These are phyloP conservation scores for Taiozyma onychis DNA, from an alignment of 1,139 yeast genomes.

Conservation along the genomic window DNA sequence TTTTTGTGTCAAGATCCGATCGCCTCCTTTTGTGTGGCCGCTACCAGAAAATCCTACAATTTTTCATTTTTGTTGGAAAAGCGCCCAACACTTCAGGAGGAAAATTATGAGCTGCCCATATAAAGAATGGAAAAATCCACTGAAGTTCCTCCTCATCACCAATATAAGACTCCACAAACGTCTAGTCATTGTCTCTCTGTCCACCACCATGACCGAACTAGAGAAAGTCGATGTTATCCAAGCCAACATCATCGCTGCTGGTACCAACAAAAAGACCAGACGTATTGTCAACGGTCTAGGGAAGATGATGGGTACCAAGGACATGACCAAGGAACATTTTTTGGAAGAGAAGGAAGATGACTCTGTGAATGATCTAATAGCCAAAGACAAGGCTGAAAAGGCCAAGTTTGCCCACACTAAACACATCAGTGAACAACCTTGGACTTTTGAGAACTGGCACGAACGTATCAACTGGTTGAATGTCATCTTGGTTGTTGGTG, in stretches of 20 bases:
- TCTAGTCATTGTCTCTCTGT: background rate
- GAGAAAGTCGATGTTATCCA: slow-evolving; percentile 66
- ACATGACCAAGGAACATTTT: slow-evolving; percentile 60
- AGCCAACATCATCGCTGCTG: slow-evolving; percentile 86
- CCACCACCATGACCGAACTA: slow-evolving; percentile 18
- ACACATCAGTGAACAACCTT: slow-evolving; percentile 90
- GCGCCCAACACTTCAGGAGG: background rate
- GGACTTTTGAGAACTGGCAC: slow-evolving; percentile 81
- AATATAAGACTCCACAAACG: background rate
- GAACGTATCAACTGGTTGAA: slow-evolving; percentile 93
- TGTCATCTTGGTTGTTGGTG: slow-evolving; percentile 62
- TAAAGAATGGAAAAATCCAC: background rate
- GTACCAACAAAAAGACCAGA: slow-evolving; percentile 63
- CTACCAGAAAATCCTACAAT: background rate
- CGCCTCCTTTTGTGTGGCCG: background rate
- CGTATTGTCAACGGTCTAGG: slow-evolving; percentile 79
- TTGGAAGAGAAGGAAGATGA: slow-evolving; percentile 54
- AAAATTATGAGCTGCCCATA: background rate
- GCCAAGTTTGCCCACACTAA: slow-evolving; percentile 40
- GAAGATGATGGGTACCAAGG: slow-evolving; percentile 72
- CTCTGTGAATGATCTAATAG: slow-evolving; percentile 43
- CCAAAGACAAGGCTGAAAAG: slow-evolving; percentile 50
- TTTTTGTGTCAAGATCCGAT: background rate
- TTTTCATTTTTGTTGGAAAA: background rate
- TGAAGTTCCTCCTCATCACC: background rate